Base-by-base conservation (phyloP, 2,329 filamentous ascomycete species). In the Clarireedia homoeocarpa region DNA sequence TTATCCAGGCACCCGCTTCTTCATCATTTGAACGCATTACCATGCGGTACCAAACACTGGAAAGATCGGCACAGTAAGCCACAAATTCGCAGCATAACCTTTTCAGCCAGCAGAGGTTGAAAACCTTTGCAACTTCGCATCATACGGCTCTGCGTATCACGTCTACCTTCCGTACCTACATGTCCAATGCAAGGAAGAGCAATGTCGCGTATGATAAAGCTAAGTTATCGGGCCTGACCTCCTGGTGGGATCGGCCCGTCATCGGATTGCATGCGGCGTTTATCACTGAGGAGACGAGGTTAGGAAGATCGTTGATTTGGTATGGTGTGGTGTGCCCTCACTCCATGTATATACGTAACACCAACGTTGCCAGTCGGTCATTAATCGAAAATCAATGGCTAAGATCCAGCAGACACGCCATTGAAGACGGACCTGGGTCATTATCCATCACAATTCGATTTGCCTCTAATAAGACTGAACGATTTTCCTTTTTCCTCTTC, bases 231-330 rank as follows among this genome's bases (percentile, higher is more conserved):
- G 40, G 14, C 45, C 15, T 45, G 34, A 23, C n/a, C n/a, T n/a
- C 7, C 26, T 14, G 15, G 38, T 50, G 20, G 45, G 20, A 55
- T 55, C 53, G 47, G 48, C 20, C 53, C 47, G 47, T 51, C 38
- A 30, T 51, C 53, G 47, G 45, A 10, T 49, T 15, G 14, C 9
- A 34, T 3, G 10, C 10, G 9, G 30, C 30, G 30, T 34, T 34
- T 9, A 34, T 12, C 30, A 14, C 10, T 34, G 30, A 9, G 30
- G 30, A 3, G 30, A 34, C 10, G 30, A 34, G 30, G 12, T 34
- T 27, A 6, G 26, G 26, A 27, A 1, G 26, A 5, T 34, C 10
- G 4, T 12, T 34, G 30, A 14, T 34, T 34, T 34, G 10, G 30
- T 34, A 34, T 34, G 39, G n/a, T 6, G 7, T 34, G 39, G n/a